A percentile compares a stretch with the other conserved stretches of the same genome.
These are phyloP conservation scores for Fusarium torulosum DNA, from an alignment of 2,329 filamentous ascomycete genomes.

Conservation along the genomic window DNA sequence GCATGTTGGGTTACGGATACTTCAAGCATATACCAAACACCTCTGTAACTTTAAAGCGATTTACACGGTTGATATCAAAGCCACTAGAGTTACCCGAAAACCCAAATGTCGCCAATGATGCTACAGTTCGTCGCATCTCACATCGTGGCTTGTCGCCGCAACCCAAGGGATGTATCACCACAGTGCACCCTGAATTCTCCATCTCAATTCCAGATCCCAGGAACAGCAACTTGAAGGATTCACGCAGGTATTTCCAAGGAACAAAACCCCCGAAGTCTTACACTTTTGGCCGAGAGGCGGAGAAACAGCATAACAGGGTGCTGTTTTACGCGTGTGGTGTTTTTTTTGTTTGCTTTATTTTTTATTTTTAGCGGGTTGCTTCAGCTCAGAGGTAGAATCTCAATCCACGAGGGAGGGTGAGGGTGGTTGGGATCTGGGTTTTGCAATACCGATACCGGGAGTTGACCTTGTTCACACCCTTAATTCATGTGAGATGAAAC, in stretches of 20 bases:
- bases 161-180: conserved; percentile 1
- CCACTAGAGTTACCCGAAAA: conserved; percentile 12
- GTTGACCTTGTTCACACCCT: too few relatives aligned
- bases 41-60: neutral
- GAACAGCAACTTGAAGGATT: neutral
- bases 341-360: neutral
- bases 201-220: conserved; percentile 5
- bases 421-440: conserved; percentile 20
- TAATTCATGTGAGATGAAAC: conserved; percentile 3
- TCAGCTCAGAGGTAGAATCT: neutral
- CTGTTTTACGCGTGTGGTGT: conserved; percentile 13
- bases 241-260: conserved; percentile 19
- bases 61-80: neutral
- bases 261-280: conserved; percentile 8
- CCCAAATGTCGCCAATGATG: conserved; percentile 2
- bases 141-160: conserved; percentile 35
- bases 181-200: neutral
- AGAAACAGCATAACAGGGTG: conserved; percentile 10
- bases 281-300: conserved; percentile 13
- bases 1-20: conserved; percentile 21
- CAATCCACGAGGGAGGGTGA: neutral
- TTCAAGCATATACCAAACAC: conserved; percentile 24
- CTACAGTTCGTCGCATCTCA: neutral
- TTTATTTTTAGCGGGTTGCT: neutral
- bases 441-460: conserved; percentile 14